These are phyloP conservation scores for Clitopilus hobsonii DNA, from an alignment of 768 basidiomycete species.

Conservation along the genomic window DNA sequence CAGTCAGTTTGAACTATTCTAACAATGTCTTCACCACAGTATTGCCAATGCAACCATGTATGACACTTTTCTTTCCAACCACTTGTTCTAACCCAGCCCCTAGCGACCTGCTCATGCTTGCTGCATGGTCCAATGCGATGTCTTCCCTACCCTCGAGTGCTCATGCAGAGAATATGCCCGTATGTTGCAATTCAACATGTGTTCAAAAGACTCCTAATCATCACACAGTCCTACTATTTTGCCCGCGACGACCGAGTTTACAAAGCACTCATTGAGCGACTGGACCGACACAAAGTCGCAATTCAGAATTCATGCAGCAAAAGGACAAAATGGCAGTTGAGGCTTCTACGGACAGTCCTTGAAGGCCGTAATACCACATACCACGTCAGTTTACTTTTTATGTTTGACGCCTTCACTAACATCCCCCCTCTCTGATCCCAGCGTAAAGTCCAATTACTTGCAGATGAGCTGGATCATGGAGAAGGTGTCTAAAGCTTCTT, in stretches of 20 bases:
- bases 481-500: constrained; percentile 36
- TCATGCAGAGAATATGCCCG: constrained; percentile 67
- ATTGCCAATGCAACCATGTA: constrained; percentile 82
- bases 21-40: constrained; percentile 31
- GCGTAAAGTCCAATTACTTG: constrained; percentile 63
- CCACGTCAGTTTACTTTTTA: constrained; percentile 39
- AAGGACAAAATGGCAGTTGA: constrained; percentile 68
- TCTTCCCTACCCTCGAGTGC: constrained; percentile 33
- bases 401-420: neutral
- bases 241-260: constrained; percentile 89
- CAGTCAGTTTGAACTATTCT: neutral
- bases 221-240: constrained; percentile 90
- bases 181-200: constrained; percentile 26
- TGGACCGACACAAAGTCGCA: constrained; percentile 36
- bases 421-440: constrained; percentile 17
- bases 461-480: constrained; percentile 60
- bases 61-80: constrained; percentile 3
- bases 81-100: neutral
- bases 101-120: constrained; percentile 76
- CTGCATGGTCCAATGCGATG: constrained; percentile 67
- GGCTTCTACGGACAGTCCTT: constrained; percentile 55
- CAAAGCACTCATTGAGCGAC: constrained; percentile 55
- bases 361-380: constrained; percentile 65
- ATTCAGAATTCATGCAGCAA: constrained; percentile 47
- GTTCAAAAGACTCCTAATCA: too few species aligned